These are phyloP conservation scores for Arachnopeziza araneosa DNA, from an alignment of 2,329 filamentous ascomycete species.

Conservation along the genomic window DNA sequence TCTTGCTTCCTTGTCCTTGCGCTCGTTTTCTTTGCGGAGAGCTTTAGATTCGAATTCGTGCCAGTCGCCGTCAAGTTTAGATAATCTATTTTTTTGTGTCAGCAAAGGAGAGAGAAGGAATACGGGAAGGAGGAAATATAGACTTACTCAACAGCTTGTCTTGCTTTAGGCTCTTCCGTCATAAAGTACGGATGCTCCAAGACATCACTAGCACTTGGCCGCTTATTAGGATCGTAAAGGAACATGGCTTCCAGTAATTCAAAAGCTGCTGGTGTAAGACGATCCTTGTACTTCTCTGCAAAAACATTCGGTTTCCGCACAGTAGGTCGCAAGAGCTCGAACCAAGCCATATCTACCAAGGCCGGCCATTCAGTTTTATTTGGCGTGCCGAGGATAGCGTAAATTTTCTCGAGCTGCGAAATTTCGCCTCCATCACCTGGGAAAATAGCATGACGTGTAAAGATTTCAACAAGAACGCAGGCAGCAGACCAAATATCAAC, in stretches of 20 bases:
- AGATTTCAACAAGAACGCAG: slow-evolving; percentile 95
- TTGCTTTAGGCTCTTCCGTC: slow-evolving; percentile 68
- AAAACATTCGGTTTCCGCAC: slow-evolving; percentile 71
- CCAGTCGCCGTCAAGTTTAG: slow-evolving; percentile 86
- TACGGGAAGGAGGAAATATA: background rate
- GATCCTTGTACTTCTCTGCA: slow-evolving; percentile 73
- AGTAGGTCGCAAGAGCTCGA: slow-evolving; percentile 78
- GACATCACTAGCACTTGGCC: slow-evolving; percentile 79
- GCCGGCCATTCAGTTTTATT: slow-evolving; percentile 81
- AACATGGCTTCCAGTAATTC: slow-evolving; percentile 83
- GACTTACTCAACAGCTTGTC: slow-evolving; percentile 75
- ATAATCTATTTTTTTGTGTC: slow-evolving; percentile 48
- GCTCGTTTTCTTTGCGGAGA: slow-evolving; percentile 81
- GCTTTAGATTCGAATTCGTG: slow-evolving; percentile 98
- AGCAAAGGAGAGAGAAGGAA: background rate
- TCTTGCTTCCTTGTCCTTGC: slow-evolving; percentile 42
- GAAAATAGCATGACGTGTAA: slow-evolving; percentile 89
- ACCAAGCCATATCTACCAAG: slow-evolving; percentile 94
- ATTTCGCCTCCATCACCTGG: slow-evolving; percentile 94
- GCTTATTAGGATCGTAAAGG: slow-evolving; percentile 75
- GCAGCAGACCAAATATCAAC: slow-evolving; percentile 97
- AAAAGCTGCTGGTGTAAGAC: slow-evolving; percentile 73
- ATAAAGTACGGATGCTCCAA: slow-evolving; percentile 86
- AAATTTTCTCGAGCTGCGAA: slow-evolving; percentile 95
- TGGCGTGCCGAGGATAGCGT: slow-evolving; percentile 83